Base-by-base conservation (phyloP, 345 rosid species). In the Populus euphratica region DNA sequence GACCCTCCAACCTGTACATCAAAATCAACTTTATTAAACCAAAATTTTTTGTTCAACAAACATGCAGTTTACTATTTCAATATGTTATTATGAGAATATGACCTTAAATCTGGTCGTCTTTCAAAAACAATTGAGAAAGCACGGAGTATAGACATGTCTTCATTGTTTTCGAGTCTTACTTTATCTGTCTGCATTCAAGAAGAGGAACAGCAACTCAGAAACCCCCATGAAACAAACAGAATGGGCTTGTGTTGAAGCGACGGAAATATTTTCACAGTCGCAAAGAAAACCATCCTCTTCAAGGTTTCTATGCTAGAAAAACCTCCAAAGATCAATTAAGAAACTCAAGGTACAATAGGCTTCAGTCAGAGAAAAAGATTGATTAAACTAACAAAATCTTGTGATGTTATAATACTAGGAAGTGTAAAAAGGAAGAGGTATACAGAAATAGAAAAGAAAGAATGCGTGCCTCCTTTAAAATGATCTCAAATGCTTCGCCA, bases 81-180 rank as follows among this genome's bases (percentile, higher is more conserved):
- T 13, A 2, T 14, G 31, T 54, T 50, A 52, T 35, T 65, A 69
- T 43, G 6, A 9, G 36, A 27, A 39, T 56, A 61, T 75, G 75
- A 94, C 99, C 99, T 95, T 80, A 95, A 77, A 73, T 93, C 98
- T 4, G 98, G 96, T 71, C 82, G 91, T 87, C 94, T 86, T 76
- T 87, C 83, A 78, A 91, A 89, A 27, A 93, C 93, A 75, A 91
- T 82, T 54, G 97, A 86, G 72, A 94, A 82, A 65, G 98, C 95
- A 35, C 72, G 81, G 41, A 70, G 83, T 72, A 94, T 93, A 38
- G 97, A 93, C 89, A 93, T 88, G 83, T 94, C 98, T 69, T 86
- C 93, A 41, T 73, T 80, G 63, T 83, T 75, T 74, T 91, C 95
- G 49, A 80, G 76, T 82, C 97, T 90, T 69, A 93, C 88, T 87